These are phyloP conservation scores for Huntiella omanensis DNA, from an alignment of 2,329 filamentous ascomycete species.

Conservation along the genomic window DNA sequence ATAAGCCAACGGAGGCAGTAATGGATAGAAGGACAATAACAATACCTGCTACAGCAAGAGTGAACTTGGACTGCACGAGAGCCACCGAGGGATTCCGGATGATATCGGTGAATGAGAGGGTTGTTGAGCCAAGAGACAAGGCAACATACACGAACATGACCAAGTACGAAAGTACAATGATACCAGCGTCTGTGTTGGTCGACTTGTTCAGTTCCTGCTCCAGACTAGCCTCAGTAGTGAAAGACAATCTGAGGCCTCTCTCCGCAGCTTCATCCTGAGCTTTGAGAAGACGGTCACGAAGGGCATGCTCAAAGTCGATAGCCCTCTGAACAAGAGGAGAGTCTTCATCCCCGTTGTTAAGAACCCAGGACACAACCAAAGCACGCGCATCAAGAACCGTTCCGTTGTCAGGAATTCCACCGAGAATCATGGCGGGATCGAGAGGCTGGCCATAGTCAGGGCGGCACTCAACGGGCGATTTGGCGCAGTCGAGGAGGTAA, in stretches of 20 bases:
- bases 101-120: slow-evolving; percentile 56
- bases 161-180: slow-evolving; percentile 87
- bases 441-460: slow-evolving; percentile 81
- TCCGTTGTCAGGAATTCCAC: slow-evolving; percentile 48
- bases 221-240: slow-evolving; percentile 86
- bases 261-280: slow-evolving; percentile 62
- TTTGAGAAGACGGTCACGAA: slow-evolving; percentile 56
- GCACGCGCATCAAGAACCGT: slow-evolving; percentile 52
- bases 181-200: slow-evolving; percentile 94
- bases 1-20: slow-evolving; percentile 81
- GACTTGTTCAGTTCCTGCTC: slow-evolving; percentile 95
- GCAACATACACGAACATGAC: slow-evolving; percentile 99
- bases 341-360: slow-evolving; percentile 67
- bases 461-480: slow-evolving; percentile 66
- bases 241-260: slow-evolving; percentile 71
- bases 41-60: slow-evolving; percentile 84
- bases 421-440: slow-evolving; percentile 67
- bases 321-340: slow-evolving; percentile 51
- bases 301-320: slow-evolving; percentile 73
- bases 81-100: slow-evolving; percentile 66
- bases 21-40: slow-evolving; percentile 96
- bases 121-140: slow-evolving; percentile 74
- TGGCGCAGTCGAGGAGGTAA: slow-evolving; percentile 52
- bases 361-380: slow-evolving; percentile 83
- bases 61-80: slow-evolving; percentile 90